These are phyloP conservation scores for Penicillium macrosclerotiorum DNA, from an alignment of 495 filamentous ascomycete genomes.

Conservation along the genomic window DNA sequence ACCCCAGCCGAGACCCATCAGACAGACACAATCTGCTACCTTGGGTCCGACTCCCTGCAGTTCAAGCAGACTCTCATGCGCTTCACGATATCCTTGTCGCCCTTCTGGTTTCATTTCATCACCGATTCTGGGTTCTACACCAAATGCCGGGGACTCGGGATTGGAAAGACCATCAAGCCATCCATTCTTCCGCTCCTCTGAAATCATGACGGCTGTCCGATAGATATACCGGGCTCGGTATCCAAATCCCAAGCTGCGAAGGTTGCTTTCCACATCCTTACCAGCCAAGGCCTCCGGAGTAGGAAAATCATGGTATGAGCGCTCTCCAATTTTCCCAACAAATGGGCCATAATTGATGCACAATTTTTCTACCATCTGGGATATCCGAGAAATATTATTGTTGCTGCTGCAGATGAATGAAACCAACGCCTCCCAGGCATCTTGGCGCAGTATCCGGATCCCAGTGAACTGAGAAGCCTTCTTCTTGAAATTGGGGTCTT, in stretches of 20 bases:
- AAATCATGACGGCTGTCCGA: conserved; percentile 75
- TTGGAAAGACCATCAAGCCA: conserved; percentile 80
- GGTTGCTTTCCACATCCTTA: conserved; percentile 67
- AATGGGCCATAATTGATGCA: conserved; percentile 80
- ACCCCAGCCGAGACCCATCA: conserved; percentile 97
- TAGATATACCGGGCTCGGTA: conserved; percentile 92
- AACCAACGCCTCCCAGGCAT: conserved; percentile 92
- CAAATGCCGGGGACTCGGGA: conserved; percentile 64
- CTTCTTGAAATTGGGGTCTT: conserved; percentile 85
- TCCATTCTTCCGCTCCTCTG: conserved; percentile 57
- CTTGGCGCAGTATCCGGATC: conserved; percentile 91
- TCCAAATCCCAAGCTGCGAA: conserved; percentile 86
- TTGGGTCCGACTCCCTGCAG: conserved; percentile 92
- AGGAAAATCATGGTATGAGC: conserved; percentile 86
- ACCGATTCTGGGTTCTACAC: conserved; percentile 36
- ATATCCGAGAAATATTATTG: conserved; percentile 94
- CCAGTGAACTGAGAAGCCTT: conserved; percentile 86
- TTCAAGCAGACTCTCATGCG: conserved; percentile 75
- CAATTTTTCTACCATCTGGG: conserved; percentile 92
- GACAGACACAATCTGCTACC: conserved; percentile 91
- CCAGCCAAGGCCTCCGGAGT: conserved; percentile 65
- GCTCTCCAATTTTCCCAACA: conserved; percentile 66
- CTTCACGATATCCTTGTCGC: conserved; percentile 68
- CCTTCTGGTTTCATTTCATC: conserved; percentile 57
- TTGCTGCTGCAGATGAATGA: conserved; percentile 98